Evolutionary conservation across 257 asterid genomes (phyloP).

Genomic region (Solanum pinnatisectum): DNA sequence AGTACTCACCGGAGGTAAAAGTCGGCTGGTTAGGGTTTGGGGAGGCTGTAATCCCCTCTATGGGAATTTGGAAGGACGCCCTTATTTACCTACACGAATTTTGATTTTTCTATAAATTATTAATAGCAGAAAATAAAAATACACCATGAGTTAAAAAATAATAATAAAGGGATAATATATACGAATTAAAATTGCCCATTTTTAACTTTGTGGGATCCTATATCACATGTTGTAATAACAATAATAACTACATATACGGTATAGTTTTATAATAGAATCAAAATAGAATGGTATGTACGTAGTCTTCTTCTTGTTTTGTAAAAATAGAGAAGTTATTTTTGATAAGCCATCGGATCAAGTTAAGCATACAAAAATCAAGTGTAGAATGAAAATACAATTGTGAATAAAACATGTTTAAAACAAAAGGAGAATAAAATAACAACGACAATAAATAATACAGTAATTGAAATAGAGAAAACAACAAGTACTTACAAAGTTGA

Average conservation of each 20-base stretch:
- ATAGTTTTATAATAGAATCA: too few relatives aligned
- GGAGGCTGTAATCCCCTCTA: neutral
- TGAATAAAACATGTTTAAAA: neutral
- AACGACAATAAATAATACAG: too few relatives aligned
- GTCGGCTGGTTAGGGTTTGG: conserved; percentile 8
- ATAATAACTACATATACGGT: neutral
- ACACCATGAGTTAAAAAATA: neutral
- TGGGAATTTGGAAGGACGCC: neutral
- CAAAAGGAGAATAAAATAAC: neutral
- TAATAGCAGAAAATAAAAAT: neutral
- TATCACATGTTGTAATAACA: neutral
- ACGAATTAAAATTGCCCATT: neutral
- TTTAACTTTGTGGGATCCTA: neutral
- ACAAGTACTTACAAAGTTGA: too few relatives aligned
- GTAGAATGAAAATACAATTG: neutral
- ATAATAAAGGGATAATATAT: neutral
- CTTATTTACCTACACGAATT: neutral
- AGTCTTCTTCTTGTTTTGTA: too few relatives aligned
- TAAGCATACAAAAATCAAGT: neutral
- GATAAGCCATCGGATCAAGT: too few relatives aligned
- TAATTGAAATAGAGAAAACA: neutral
- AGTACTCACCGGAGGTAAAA: neutral
- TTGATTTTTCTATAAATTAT: neutral
- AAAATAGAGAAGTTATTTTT: too few relatives aligned
- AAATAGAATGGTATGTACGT: too few relatives aligned